Conservation (phyloP, 1,284 basidiomycete genomes). For the Volvariella surrecta region DNA sequence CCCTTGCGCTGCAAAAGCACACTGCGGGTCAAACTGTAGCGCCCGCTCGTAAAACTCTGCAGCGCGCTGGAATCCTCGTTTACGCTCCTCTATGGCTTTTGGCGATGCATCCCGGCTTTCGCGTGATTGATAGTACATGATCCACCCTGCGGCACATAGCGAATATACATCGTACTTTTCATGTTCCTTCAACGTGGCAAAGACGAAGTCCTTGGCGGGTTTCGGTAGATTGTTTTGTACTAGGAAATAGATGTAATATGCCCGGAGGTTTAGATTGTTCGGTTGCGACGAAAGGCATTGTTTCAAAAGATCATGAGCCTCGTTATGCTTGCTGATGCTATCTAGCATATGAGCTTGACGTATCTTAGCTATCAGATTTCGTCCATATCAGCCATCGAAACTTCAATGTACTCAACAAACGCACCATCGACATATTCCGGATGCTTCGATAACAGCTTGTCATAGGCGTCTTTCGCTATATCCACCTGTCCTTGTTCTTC, state of each 20-base stretch:
- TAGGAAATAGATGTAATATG: slow-evolving; percentile 85
- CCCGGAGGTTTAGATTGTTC: slow-evolving; percentile 71
- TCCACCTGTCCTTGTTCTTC: slow-evolving; percentile 71
- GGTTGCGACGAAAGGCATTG: slow-evolving; percentile 71
- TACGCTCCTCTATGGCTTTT: slow-evolving; percentile 63
- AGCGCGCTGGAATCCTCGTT: slow-evolving; percentile 68
- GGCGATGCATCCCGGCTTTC: slow-evolving; percentile 57
- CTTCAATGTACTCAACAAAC: slow-evolving; percentile 18
- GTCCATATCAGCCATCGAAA: slow-evolving; percentile 7
- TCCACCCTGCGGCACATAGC: slow-evolving; percentile 80
- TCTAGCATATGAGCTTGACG: slow-evolving; percentile 77
- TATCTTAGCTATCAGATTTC: slow-evolving; percentile 68
- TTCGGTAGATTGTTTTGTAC: slow-evolving; percentile 64
- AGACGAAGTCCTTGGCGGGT: slow-evolving; percentile 80
- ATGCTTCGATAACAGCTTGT: slow-evolving; percentile 76
- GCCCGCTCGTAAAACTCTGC: slow-evolving; percentile 92
- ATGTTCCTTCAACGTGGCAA: slow-evolving; percentile 73
- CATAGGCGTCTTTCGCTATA: slow-evolving; percentile 77
- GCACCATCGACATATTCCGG: slow-evolving; percentile 91
- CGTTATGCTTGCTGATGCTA: slow-evolving; percentile 58
- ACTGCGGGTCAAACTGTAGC: slow-evolving; percentile 70
- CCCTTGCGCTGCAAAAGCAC: slow-evolving; percentile 88
- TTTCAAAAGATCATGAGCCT: slow-evolving; percentile 83
- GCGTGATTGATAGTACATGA: slow-evolving; percentile 77
- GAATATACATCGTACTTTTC: slow-evolving; percentile 87